Base-by-base conservation (phyloP, 2,329 filamentous ascomycete species). In the Phaeosphaeriaceae sp. region DNA sequence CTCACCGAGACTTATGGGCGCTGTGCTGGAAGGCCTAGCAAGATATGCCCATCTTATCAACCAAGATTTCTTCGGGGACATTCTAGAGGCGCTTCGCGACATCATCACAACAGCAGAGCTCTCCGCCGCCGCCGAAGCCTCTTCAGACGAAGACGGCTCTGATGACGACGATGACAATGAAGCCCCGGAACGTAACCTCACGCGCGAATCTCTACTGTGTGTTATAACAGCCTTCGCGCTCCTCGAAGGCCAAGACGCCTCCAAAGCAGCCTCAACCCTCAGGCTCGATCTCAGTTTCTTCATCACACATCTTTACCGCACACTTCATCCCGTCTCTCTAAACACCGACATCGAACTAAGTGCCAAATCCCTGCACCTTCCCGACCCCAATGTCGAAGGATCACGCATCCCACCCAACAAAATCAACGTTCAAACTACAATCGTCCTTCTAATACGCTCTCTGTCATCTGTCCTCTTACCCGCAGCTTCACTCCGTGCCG, bases 11-110 rank as follows among this genome's bases (percentile, higher is more conserved):
- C 83, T 99, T 15, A 97, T 97, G 90, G 94, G 94, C n/a, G 92
- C 93, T 12, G 92, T 97, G 0, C 83, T 99, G 4, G 94, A 97
- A 77, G 94, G 94, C 21, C 79, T 99, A 17, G 92, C 93, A 42
- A 92, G 92, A 69, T 99, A 96, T 70, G 87, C 92, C 3, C 94
- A 97, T 71, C 82, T 99, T 51, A 99, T 99, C 81, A 99, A 99
- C 77, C 92, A 99, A 69, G 91, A 99, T 70, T 97, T 99, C 79
- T 99, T 99, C 65, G 94, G 93, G 21, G 94, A 99, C 69, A 81
- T 99, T 23, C 83, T 99, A 9, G 94, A 97, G 75, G 93, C 92
- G 0, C 80, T 99, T 32, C 95, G 96, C 73, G 94, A 99, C 57
- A 83, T 99, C 36, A 93, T 97, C 63, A 84, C 85, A 3, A 85